Evolutionary conservation across 179 eudicot genomes (phyloP).

Genomic region (Dionaea muscipula): DNA sequence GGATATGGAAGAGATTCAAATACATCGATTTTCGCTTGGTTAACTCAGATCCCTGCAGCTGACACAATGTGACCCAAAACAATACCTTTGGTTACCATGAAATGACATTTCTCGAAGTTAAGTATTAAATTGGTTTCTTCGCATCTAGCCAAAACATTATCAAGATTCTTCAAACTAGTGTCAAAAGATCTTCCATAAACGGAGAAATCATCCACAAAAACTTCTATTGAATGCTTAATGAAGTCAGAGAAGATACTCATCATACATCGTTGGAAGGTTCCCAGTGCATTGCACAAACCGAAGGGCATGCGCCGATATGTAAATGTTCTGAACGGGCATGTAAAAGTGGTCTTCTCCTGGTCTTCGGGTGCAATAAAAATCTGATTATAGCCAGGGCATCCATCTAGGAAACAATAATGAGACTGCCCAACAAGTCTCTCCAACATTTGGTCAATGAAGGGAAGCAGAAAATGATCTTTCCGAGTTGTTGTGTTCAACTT

Average conservation of each 20-base stretch:
- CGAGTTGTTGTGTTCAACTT: not conserved
- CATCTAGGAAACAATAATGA: constrained; percentile 1
- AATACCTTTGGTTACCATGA: constrained; percentile 7
- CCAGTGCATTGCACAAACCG: not conserved
- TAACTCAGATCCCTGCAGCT: not conserved
- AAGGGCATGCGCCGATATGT: not conserved
- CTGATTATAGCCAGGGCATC: not conserved
- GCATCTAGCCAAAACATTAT: not conserved
- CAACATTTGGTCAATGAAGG: not conserved
- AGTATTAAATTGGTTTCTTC: not conserved
- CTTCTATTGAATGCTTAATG: not conserved
- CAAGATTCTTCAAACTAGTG: not conserved
- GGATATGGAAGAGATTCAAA: not conserved
- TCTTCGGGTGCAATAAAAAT: not conserved
- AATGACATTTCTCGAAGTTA: constrained; percentile 6
- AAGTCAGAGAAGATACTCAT: not conserved
- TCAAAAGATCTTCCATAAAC: not conserved
- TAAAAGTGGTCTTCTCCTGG: not conserved
- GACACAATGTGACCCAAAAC: not conserved
- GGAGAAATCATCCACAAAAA: not conserved
- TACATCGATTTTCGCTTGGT: not conserved
- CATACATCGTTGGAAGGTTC: not conserved
- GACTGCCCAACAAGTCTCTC: not conserved
- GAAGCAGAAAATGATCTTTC: not conserved
- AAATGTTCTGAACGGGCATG: not conserved